These are phyloP conservation scores for Claviceps arundinis DNA, from an alignment of 2,329 filamentous ascomycete species.

Conservation along the genomic window DNA sequence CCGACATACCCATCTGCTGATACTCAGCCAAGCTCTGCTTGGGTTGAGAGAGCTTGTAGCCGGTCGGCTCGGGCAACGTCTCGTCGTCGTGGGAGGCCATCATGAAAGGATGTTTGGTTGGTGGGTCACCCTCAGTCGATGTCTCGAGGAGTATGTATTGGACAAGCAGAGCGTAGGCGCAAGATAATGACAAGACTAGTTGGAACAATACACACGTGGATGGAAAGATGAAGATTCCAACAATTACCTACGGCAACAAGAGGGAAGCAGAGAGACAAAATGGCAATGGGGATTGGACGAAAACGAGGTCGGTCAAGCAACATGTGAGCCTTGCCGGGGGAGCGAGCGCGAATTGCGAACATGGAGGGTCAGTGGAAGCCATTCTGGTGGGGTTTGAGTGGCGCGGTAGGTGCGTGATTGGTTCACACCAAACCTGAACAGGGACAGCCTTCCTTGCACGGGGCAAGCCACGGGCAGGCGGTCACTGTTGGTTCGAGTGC, in stretches of 20 bases:
- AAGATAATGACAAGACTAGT: not conserved
- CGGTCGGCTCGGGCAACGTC: constrained; percentile 73
- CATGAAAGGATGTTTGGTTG: not conserved
- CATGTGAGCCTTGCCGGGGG: not conserved
- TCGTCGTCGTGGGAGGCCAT: constrained; percentile 69
- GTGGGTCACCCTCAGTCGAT: not conserved
- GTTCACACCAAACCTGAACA: not conserved
- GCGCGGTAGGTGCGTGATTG: constrained; percentile 4
- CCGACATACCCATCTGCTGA: constrained; percentile 68
- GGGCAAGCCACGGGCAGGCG: not conserved
- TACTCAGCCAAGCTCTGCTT: constrained; percentile 97
- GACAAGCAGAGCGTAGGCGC: too few species aligned
- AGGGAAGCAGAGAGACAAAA: not conserved
- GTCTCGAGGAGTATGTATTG: not conserved
- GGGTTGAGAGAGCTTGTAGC: constrained; percentile 91
- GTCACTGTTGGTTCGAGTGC: not conserved
- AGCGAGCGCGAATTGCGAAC: constrained; percentile 15
- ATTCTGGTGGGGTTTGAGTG: constrained; percentile 1
- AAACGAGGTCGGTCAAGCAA: constrained; percentile 6
- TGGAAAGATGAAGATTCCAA: not conserved
- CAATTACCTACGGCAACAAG: too few species aligned
- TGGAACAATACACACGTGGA: not conserved
- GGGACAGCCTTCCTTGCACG: not conserved
- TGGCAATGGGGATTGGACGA: not conserved
- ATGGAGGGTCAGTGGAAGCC: constrained; percentile 17